A percentile compares a stretch with the other conserved stretches of the same genome.
Conservation (phyloP, 306 rosid genomes). For the Ochetophila trinervis region DNA sequence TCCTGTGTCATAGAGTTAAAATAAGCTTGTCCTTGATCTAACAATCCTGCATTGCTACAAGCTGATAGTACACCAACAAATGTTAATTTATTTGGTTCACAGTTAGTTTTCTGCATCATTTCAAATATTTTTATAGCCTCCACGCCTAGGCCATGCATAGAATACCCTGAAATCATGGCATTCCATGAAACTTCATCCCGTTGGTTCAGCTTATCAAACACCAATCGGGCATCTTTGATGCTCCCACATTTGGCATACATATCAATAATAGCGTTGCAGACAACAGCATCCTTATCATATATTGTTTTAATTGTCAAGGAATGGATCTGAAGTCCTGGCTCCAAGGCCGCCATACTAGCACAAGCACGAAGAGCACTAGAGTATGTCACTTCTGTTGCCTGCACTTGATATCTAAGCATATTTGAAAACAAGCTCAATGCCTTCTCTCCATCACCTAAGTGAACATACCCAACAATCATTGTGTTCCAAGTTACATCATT, state of each 20-base stretch:
- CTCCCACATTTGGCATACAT: constrained; percentile 56
- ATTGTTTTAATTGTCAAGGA: constrained; percentile 37
- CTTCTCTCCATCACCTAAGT: constrained; percentile 42
- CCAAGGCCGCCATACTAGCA: constrained; percentile 40
- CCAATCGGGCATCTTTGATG: constrained; percentile 33
- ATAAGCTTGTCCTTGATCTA: constrained; percentile 44
- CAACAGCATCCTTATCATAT: constrained; percentile 34
- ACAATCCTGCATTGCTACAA: constrained; percentile 45
- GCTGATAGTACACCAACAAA: constrained; percentile 50
- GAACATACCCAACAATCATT: constrained; percentile 45
- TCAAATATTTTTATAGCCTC: constrained; percentile 38
- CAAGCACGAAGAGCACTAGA: constrained; percentile 51
- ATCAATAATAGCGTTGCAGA: constrained; percentile 46
- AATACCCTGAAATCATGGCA: constrained; percentile 46
- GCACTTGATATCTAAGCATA: constrained; percentile 35
- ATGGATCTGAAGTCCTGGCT: constrained; percentile 49
- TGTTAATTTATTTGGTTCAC: constrained; percentile 39
- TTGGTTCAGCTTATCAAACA: constrained; percentile 35
- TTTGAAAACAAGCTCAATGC: constrained; percentile 34
- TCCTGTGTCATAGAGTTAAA: constrained; percentile 39
- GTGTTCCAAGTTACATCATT: constrained; percentile 52
- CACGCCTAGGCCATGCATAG: constrained; percentile 40
- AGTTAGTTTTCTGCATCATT: constrained; percentile 36
- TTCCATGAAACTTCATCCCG: constrained; percentile 48
- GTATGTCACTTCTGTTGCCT: constrained; percentile 45